Percentiles rank a stretch among this genome's conserved stretches.
These are phyloP conservation scores for Ottelia alismoides DNA, from an alignment of 106 monocot genomes.

Conservation along the genomic window DNA sequence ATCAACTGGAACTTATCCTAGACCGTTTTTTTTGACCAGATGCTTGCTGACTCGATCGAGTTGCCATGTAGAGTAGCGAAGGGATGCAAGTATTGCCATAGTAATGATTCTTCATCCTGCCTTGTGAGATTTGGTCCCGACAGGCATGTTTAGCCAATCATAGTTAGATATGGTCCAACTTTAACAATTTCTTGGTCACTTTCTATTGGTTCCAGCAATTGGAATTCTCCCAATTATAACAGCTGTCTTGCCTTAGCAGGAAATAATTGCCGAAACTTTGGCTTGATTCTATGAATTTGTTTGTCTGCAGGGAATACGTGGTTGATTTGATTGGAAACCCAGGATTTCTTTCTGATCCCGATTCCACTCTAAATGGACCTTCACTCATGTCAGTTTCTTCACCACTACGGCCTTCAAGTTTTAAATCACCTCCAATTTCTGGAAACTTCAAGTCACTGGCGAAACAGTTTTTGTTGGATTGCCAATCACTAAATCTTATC, in stretches of 20 bases:
- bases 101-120: constrained; percentile 74
- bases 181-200: too few species aligned
- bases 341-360: constrained; percentile 61
- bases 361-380: constrained; percentile 87
- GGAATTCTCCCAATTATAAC: neutral
- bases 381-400: constrained; percentile 68
- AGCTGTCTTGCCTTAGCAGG: neutral
- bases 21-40: constrained; percentile 16
- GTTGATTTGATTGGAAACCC: constrained; percentile 85
- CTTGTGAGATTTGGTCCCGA: constrained; percentile 77
- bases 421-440: constrained; percentile 28
- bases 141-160: constrained; percentile 18
- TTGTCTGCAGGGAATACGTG: constrained; percentile 68
- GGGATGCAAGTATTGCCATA: constrained; percentile 84
- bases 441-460: constrained; percentile 69
- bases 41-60: constrained; percentile 75
- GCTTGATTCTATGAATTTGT: constrained; percentile 1
- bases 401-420: constrained; percentile 73
- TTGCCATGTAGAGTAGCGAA: constrained; percentile 88
- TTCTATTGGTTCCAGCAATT: neutral
- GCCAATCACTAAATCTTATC: constrained; percentile 71
- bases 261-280: neutral
- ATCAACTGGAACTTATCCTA: too few species aligned
- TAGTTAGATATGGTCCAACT: too few species aligned
- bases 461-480: constrained; percentile 79